Base-by-base conservation (phyloP, 192 early-diverging fungal species). In the Coemansia sp. region DNA sequence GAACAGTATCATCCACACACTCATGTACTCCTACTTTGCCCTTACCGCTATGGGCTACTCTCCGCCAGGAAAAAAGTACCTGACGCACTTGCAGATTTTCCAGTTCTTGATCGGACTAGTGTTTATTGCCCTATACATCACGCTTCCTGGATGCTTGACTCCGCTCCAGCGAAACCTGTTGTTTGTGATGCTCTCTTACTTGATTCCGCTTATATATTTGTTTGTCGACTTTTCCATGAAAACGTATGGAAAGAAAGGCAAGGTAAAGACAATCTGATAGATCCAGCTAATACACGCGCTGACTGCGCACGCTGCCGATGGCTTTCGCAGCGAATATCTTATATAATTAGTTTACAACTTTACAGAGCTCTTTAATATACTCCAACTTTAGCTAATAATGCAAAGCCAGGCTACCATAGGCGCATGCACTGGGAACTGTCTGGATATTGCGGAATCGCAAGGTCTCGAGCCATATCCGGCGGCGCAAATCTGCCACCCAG, bases 401-500 rank as follows among this genome's bases (percentile, higher is more conserved):
- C 29, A 32, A 32, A 26, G 22, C 24, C 8, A 24, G 14, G 46
- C 14, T 50, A 50, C 46, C 14, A 15, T 9, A 88, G 58, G 19
- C 76, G 70, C 19, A 92, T 78, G 29, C 87, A 84, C 65, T 95
- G 92, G 15, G 90, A 88, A 0, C 72, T 80, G 12, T 86, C 90
- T 9, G 84, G 87, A 60, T 90, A 95, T 12, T 52, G 12, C 9
- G 94, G 92, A 3, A 93, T 55, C 9, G 86, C 74, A 8, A 98
- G 78, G 52, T 87, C 82, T 39, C 74, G 26, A 2, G 87, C 88
- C 69, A 95, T 81, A 3, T 80, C 74, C 37, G 83, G 88, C 1
- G 94, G 88, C 6, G 95, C 84, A 68, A 98, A 98, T 0, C 97
- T 81, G 8, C 96, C 94, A 5, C 96, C 95, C 34, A 98, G 76